Evolutionary conservation across 768 basidiomycete species (phyloP), one percentile per base, ranked within the genome.

Genomic region (Boletellus ananas): DNA sequence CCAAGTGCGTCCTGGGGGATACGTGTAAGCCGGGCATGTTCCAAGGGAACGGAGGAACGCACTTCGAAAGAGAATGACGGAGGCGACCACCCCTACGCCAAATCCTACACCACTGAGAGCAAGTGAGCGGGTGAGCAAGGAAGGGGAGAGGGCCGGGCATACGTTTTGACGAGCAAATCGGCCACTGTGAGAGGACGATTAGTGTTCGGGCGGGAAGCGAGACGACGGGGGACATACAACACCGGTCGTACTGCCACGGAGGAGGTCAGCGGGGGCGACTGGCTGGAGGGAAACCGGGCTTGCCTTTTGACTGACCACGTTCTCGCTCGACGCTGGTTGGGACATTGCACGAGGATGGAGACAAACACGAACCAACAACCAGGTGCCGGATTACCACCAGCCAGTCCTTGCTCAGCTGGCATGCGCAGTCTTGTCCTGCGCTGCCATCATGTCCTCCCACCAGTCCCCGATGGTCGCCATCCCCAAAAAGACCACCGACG

Each of bases 401-500:
- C 16, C 11, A 27, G n/a, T 18, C n/a, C n/a, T n/a, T n/a, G n/a
- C n/a, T n/a, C n/a, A n/a, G 10, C n/a, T 42, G 16, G 21, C 45
- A 34, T 36, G 46, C 49, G 35, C 39, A 52, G 43, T 42, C 20
- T 23, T 44, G 25, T 33, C 39, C 20, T 34, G 23, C 20, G n/a
- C 33, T 21, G 29, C 13, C 41, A 34, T 35, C 57, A 88, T 88
- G 85, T 79, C 85, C 79, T 79, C 85, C 41, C 77, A 82, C 67
- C 87, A 91, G 70, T 85, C 88, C 40, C 93, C 93, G 12, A 87
- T 91, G 79, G 86, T 95, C 55, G 80, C 91, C 12, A 90, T 97
- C 34, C 94, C 95, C 0, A 87, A 79, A 74, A 99, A 99, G 77
- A 75, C 80, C n/a, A 96, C 96, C 0, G 87, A 92, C 14, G 95